Evolutionary conservation across 169 alveolate species (phyloP), one percentile per base, ranked within the genome.

Genomic region (Perkinsus olseni): DNA sequence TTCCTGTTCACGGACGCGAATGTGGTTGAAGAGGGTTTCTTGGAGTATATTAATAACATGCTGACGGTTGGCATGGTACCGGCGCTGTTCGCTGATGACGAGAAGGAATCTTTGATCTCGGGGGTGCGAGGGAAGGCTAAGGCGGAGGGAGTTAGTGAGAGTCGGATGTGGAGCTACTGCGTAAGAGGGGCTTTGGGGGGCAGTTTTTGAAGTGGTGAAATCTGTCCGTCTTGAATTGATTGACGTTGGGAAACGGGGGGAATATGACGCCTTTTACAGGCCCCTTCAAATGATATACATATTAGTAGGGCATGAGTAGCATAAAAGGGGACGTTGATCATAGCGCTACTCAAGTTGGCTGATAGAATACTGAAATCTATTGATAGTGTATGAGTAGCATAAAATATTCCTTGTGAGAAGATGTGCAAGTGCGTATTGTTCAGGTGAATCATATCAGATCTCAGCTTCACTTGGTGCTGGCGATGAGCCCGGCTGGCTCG

Each of bases 21-120:
- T 95, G 98, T 98, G 62, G 96, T 97, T 74, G 98, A 97, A 91
- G 99, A 97, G 95, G 98, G 98, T 21, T 97, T 98, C 95, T 95
- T 97, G 40, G 99, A 98, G 96, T 96, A 97, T 94, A 94, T 98
- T 91, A 98, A 98, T 96, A 98, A 97, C 95, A 96, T 97, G 92
- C 95, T 98, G 39, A 97, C 98, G 10, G 97, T 98, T 38, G 99
- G 99, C 62, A 97, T 97, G 96, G 99, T 98, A 17, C 99, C 99
- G 1, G 99, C 99, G 20, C 95, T 98, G 50, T 97, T 97, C 94
- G 98, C 98, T 39, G 98, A 98, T 93, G 99, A 97, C 36, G 99
- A 97, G 92, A 97, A 97, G 91, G 97, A 96, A 91, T 96, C 97
- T 40, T 96, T 97, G 74, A 94, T 96, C 28, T 96, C 95, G 74